Percentiles rank a stretch among this genome's conserved stretches.
Evolutionary conservation across 352 stramenopile genomes (phyloP).

Genomic region (Pythium plurisporium): DNA sequence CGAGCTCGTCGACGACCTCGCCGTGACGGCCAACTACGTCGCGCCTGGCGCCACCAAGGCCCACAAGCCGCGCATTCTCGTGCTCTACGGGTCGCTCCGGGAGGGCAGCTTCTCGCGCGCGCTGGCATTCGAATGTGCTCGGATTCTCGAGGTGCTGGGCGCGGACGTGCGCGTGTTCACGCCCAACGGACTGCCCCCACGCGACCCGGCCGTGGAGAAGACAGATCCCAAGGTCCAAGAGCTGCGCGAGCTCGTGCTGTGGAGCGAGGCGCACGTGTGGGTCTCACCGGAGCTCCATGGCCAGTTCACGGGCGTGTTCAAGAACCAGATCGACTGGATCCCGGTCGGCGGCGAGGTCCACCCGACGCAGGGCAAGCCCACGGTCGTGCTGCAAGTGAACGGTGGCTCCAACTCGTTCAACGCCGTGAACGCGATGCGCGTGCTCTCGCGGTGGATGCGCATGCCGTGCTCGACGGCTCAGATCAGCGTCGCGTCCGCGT

Average conservation of each 20-base stretch:
- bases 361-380: conserved; percentile 48
- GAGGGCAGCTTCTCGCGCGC: conserved; percentile 37
- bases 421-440: conserved; percentile 46
- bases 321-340: conserved; percentile 75
- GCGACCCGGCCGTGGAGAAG: conserved; percentile 46
- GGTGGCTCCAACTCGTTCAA: conserved; percentile 53
- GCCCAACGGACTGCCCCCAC: conserved; percentile 39
- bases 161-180: conserved; percentile 50
- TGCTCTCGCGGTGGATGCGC: conserved; percentile 61
- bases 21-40: conserved; percentile 2
- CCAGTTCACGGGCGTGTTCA: conserved; percentile 59
- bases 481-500: conserved; percentile 46
- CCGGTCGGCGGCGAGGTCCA: conserved; percentile 50
- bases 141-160: conserved; percentile 48
- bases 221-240: conserved; percentile 54
- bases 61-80: conserved; percentile 40
- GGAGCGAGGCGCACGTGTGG: conserved; percentile 65
- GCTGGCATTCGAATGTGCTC: conserved; percentile 64
- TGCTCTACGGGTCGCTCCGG: conserved; percentile 56
- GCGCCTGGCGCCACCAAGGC: conserved; percentile 18
- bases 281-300: conserved; percentile 62
- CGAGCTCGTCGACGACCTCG: conserved; percentile 17
- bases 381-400: conserved; percentile 45
- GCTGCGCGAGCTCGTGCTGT: conserved; percentile 48
- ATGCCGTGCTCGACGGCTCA: conserved; percentile 64